A percentile compares a stretch with the other conserved stretches of the same genome.
These are phyloP conservation scores for Trichoderma lentiforme DNA, from an alignment of 2,329 filamentous ascomycete species.

Conservation along the genomic window DNA sequence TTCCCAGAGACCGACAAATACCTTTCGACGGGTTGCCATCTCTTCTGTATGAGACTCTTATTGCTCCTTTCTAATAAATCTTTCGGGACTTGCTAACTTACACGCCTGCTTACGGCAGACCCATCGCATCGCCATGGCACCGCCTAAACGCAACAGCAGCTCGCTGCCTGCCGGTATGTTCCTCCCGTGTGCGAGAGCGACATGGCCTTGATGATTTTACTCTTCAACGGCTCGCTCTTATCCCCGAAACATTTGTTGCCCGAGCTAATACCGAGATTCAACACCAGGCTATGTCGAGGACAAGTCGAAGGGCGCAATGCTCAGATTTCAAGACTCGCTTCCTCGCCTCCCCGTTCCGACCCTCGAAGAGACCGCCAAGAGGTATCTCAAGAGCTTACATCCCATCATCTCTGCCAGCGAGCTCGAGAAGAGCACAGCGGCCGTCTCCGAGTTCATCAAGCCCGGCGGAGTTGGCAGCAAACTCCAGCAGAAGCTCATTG, in stretches of 20 bases:
- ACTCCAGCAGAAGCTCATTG: slow-evolving; percentile 84
- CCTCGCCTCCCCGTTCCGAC: slow-evolving; percentile 75
- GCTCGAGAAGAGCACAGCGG: slow-evolving; percentile 71
- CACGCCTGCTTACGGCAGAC: neutral
- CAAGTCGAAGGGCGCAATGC: slow-evolving; percentile 72
- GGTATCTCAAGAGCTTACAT: slow-evolving; percentile 77
- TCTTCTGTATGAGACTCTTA: slow-evolving; percentile 17
- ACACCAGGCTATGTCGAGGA: slow-evolving; percentile 74
- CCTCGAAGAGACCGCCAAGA: slow-evolving; percentile 75
- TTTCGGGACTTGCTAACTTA: neutral
- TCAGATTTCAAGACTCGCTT: slow-evolving; percentile 83
- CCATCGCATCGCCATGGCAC: slow-evolving; percentile 45
- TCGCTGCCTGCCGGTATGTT: slow-evolving; percentile 51
- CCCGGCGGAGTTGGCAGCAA: slow-evolving; percentile 79
- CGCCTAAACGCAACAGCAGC: slow-evolving; percentile 54
- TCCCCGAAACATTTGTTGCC: neutral
- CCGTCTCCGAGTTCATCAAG: slow-evolving; percentile 82
- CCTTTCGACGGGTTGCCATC: slow-evolving; percentile 31
- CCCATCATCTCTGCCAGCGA: slow-evolving; percentile 68
- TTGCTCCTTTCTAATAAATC: neutral
- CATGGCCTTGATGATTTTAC: neutral
- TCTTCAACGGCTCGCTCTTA: neutral
- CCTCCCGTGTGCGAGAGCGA: neutral
- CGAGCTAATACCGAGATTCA: neutral
- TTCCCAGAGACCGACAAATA: slow-evolving; percentile 34